Conservation (phyloP, 2,329 filamentous ascomycete species). For the Achaetomium macrosporum region DNA sequence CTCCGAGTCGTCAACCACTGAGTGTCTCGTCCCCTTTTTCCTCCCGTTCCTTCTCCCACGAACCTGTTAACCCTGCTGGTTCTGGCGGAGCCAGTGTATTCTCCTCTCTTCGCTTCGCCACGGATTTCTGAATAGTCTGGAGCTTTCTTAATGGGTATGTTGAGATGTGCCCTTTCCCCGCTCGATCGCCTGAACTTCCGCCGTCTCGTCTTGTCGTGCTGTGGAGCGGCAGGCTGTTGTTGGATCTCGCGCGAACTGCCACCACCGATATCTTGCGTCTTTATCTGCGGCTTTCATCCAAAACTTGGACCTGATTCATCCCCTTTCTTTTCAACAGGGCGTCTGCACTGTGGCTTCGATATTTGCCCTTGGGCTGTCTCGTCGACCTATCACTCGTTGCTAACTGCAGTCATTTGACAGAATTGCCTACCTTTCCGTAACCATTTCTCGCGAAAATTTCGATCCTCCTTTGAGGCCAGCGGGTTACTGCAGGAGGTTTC, state of each 20-base stretch:
- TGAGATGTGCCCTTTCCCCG: neutral
- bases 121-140: slow-evolving; percentile 18
- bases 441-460: slow-evolving; percentile 25
- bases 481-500: slow-evolving; percentile 30
- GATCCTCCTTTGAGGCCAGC: slow-evolving; percentile 32
- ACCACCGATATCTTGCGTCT: neutral
- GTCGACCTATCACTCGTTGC: neutral
- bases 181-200: slow-evolving; percentile 1
- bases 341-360: neutral
- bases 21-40: slow-evolving; percentile 1
- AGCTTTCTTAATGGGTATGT: slow-evolving; percentile 22
- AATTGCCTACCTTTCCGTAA: slow-evolving; percentile 20
- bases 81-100: slow-evolving; percentile 17
- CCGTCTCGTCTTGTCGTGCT: neutral
- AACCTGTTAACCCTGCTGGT: slow-evolving; percentile 19
- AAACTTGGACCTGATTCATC: neutral
- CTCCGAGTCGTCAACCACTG: neutral
- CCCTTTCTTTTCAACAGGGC: neutral
- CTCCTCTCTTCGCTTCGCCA: slow-evolving; percentile 13
- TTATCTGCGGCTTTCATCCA: neutral
- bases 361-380: neutral
- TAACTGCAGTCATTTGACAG: slow-evolving; percentile 14
- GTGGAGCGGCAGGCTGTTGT: neutral
- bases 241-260: neutral
- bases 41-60: slow-evolving; percentile 3